Conservation (phyloP, 1,139 yeast species). For the Saccharomyces hybrid region DNA sequence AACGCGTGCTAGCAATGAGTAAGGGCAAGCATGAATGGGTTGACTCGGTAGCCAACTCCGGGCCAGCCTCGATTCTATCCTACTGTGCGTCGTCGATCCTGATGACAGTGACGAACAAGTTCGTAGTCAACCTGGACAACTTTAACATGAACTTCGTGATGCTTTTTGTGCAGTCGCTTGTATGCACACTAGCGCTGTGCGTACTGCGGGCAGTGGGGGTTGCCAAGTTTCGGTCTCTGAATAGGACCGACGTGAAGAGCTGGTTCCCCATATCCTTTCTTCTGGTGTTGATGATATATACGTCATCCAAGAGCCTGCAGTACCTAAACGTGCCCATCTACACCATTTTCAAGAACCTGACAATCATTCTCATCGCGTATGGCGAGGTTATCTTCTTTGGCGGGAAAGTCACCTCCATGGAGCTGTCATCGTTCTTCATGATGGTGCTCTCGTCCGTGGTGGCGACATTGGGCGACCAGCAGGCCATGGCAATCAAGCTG, state of each 20-base stretch:
- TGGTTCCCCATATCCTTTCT: constrained; percentile 90
- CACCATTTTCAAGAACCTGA: constrained; percentile 92
- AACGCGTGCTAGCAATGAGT: constrained; percentile 10
- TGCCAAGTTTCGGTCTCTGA: constrained; percentile 79
- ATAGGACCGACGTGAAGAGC: constrained; percentile 80
- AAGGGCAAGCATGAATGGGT: constrained; percentile 12
- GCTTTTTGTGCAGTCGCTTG: no score
- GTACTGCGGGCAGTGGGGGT: constrained; percentile 62
- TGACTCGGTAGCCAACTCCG: no score
- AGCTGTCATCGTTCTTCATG: constrained; percentile 73
- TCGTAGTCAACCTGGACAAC: no score
- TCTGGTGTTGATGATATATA: constrained; percentile 88
- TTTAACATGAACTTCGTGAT: no score
- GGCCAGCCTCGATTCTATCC: no score
- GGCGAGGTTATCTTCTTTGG: constrained; percentile 98
- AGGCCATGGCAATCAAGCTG: constrained; percentile 23
- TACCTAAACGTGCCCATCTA: constrained; percentile 79
- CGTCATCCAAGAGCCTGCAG: constrained; percentile 89
- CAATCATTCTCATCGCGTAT: constrained; percentile 91
- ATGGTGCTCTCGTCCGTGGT: constrained; percentile 90
- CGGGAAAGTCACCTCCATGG: constrained; percentile 82
- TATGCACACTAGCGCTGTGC: constrained; percentile 69
- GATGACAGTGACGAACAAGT: no score
- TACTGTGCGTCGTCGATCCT: no score
- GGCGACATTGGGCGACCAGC: constrained; percentile 83